These are phyloP conservation scores for Rubroshorea leprosula DNA, from an alignment of 345 rosid species.

Conservation along the genomic window DNA sequence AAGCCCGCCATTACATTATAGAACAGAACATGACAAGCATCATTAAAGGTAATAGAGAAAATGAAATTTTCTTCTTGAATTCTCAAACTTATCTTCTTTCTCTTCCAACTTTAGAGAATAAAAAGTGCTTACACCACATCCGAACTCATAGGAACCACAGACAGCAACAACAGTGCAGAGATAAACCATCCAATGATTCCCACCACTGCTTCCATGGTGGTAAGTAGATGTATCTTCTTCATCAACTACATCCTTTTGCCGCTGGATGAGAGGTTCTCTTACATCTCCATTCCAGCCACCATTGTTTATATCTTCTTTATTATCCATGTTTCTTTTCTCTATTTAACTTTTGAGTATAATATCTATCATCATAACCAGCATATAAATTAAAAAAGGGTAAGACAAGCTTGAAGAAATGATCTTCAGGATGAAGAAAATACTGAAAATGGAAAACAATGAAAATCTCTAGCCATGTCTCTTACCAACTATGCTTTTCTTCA, in stretches of 20 bases:
- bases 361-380: background rate
- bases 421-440: background rate
- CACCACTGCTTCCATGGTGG: conserved; percentile 20
- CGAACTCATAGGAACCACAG: conserved; percentile 73
- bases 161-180: conserved; percentile 68
- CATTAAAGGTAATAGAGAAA: background rate
- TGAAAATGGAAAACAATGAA: background rate
- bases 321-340: background rate
- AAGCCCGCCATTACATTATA: conserved; percentile 76
- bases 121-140: conserved; percentile 56
- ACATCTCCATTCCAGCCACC: background rate
- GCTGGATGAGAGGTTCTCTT: conserved; percentile 30
- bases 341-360: too few relatives aligned
- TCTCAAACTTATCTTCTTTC: background rate
- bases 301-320: background rate
- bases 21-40: too few relatives aligned
- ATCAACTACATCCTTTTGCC: conserved; percentile 18
- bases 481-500: too few relatives aligned
- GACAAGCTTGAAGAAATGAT: background rate
- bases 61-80: background rate
- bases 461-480: too few relatives aligned
- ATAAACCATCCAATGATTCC: conserved; percentile 61
- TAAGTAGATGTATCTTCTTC: background rate
- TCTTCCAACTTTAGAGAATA: background rate
- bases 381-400: background rate